Percentiles rank a stretch among this genome's conserved stretches.
Evolutionary conservation across 2,329 filamentous ascomycete species (phyloP).

Genomic region (Paracamarosporium sp.): DNA sequence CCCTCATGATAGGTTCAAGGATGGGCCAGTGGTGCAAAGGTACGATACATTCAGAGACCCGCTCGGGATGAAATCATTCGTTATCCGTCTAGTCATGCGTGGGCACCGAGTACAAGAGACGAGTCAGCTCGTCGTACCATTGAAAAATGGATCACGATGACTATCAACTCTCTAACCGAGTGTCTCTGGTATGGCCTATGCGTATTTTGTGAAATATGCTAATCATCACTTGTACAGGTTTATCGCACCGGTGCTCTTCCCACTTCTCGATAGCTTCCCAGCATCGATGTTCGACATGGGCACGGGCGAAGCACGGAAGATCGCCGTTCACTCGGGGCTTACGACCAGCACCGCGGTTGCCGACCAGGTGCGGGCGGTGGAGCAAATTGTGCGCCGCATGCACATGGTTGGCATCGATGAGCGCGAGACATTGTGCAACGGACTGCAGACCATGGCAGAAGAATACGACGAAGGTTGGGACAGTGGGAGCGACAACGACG

Average conservation of each 20-base stretch:
- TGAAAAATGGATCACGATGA: not conserved
- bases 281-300: constrained; percentile 66
- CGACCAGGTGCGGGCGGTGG: constrained; percentile 69
- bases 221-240: constrained; percentile 51
- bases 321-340: constrained; percentile 62
- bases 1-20: constrained; percentile 43
- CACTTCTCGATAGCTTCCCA: constrained; percentile 84
- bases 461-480: constrained; percentile 90
- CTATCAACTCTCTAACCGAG: not conserved
- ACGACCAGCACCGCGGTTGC: constrained; percentile 79
- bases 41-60: constrained; percentile 26
- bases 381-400: constrained; percentile 66
- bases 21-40: constrained; percentile 45
- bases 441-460: constrained; percentile 81
- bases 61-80: constrained; percentile 4
- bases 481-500: constrained; percentile 69
- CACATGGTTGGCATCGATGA: constrained; percentile 76
- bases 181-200: not conserved
- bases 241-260: constrained; percentile 67
- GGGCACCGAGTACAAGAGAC: constrained; percentile 9
- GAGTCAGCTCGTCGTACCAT: constrained; percentile 1
- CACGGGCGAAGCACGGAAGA: constrained; percentile 40
- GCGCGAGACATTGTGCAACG: constrained; percentile 81
- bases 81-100: not conserved
- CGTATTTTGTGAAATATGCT: constrained; percentile 11